phyloP scores from a whole-genome alignment of 495 filamentous ascomycete genomes.

The Bacidia rubella region DNA sequence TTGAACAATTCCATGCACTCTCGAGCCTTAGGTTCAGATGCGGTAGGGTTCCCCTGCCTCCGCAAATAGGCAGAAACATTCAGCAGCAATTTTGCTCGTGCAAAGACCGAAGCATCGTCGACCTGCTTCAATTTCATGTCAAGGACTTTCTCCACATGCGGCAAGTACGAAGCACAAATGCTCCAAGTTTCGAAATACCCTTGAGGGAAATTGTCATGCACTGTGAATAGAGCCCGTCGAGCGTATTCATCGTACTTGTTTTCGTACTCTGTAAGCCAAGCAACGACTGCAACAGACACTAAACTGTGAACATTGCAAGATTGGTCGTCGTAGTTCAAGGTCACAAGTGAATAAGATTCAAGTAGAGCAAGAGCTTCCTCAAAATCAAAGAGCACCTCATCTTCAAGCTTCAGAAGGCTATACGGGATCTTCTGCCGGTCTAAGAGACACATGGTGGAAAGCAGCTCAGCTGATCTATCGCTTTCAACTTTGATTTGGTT shows the following conservation, averaged over 20 bases:
- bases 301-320: slow-evolving; percentile 10
- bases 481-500: slow-evolving; percentile 24
- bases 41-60: slow-evolving; percentile 13
- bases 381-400: not conserved
- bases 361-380: not conserved
- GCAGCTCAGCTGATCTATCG: slow-evolving; percentile 18
- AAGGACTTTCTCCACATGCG: slow-evolving; percentile 20
- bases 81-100: slow-evolving; percentile 21
- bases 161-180: slow-evolving; percentile 18
- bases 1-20: slow-evolving; percentile 13
- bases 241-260: slow-evolving; percentile 7
- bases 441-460: slow-evolving; percentile 26
- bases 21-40: slow-evolving; percentile 12
- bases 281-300: slow-evolving; percentile 17
- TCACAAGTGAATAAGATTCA: not conserved
- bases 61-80: slow-evolving; percentile 21
- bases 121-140: slow-evolving; percentile 6
- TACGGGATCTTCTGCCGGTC: slow-evolving; percentile 23
- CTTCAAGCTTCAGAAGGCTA: slow-evolving; percentile 8
- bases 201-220: slow-evolving; percentile 10
- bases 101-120: slow-evolving; percentile 11
- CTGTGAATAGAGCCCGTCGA: slow-evolving; percentile 4
- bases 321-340: not conserved
- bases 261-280: slow-evolving; percentile 15
- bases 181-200: slow-evolving; percentile 22